phyloP scores from a whole-genome alignment of 441 rosid genomes.

The Arabidopsis hybrid region DNA sequence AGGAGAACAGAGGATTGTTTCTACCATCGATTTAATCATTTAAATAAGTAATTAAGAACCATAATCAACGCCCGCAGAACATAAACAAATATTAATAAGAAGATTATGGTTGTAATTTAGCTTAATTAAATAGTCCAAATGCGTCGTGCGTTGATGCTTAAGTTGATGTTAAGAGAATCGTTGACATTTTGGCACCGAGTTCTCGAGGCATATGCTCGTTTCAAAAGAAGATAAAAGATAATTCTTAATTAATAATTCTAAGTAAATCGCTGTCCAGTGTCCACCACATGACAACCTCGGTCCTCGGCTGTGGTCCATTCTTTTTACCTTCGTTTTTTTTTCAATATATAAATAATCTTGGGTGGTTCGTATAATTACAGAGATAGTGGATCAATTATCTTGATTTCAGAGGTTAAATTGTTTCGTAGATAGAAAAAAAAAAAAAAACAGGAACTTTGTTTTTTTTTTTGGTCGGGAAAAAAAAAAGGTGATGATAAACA shows the following conservation, averaged over 20 bases:
- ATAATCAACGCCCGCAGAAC: constrained; percentile 18
- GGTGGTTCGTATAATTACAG: neutral
- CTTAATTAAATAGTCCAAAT: constrained; percentile 27
- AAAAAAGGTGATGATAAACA: constrained; percentile 25
- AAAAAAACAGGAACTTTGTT: constrained; percentile 2
- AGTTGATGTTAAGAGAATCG: constrained; percentile 38
- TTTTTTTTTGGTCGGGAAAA: too few relatives aligned
- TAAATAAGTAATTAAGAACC: constrained; percentile 23
- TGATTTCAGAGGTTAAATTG: neutral
- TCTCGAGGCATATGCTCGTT: constrained; percentile 46
- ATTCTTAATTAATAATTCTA: constrained; percentile 2
- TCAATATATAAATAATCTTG: neutral
- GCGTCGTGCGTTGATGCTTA: constrained; percentile 43
- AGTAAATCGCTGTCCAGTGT: constrained; percentile 37
- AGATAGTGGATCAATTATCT: neutral
- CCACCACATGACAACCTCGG: constrained; percentile 44
- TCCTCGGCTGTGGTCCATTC: constrained; percentile 32
- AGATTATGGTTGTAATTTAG: constrained; percentile 18
- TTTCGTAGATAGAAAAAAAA: constrained; percentile 1
- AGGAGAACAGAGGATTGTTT: neutral
- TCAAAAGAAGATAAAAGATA: constrained; percentile 33
- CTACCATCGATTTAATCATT: neutral
- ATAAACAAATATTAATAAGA: neutral
- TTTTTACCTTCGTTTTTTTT: neutral
- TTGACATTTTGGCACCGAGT: constrained; percentile 47